phyloP scores from a whole-genome alignment of 2,329 filamentous ascomycete genomes.

The Penicillium sp. region DNA sequence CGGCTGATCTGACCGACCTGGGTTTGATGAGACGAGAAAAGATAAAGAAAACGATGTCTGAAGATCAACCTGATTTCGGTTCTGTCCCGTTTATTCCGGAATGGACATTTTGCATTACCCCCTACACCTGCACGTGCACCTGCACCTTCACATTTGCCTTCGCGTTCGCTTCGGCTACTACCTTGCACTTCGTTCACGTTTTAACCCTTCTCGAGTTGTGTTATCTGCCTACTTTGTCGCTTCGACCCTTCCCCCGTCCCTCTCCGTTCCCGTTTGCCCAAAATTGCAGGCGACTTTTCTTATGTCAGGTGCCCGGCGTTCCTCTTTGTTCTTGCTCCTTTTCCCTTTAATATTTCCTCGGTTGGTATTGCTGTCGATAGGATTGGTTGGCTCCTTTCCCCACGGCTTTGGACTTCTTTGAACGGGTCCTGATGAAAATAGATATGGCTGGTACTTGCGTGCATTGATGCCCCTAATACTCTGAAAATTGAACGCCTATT shows the following conservation, averaged over 20 bases:
- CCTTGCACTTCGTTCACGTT: conserved; percentile 29
- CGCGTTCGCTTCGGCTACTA: no score
- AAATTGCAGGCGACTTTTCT: conserved; percentile 24
- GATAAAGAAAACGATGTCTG: neutral
- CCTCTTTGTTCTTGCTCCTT: neutral
- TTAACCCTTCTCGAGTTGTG: conserved; percentile 21
- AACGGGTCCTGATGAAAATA: neutral
- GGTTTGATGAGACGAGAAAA: neutral
- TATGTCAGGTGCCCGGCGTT: conserved; percentile 19
- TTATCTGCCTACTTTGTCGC: neutral
- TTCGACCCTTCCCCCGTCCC: neutral
- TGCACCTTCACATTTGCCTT: neutral
- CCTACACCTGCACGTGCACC: conserved; percentile 1
- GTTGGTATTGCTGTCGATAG: conserved; percentile 1
- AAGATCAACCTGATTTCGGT: conserved; percentile 2
- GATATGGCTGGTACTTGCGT: neutral
- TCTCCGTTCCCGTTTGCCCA: neutral
- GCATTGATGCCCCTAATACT: conserved; percentile 11
- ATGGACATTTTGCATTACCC: conserved; percentile 11
- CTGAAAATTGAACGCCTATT: conserved; percentile 9
- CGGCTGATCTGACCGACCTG: neutral
- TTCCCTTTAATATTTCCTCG: neutral
- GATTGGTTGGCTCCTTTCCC: neutral
- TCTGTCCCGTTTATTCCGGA: neutral
- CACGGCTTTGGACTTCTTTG: neutral